A percentile compares a stretch with the other conserved stretches of the same genome.
Evolutionary conservation across 2,329 filamentous ascomycete genomes (phyloP).

Genomic region (Scedosporium minutisporum): DNA sequence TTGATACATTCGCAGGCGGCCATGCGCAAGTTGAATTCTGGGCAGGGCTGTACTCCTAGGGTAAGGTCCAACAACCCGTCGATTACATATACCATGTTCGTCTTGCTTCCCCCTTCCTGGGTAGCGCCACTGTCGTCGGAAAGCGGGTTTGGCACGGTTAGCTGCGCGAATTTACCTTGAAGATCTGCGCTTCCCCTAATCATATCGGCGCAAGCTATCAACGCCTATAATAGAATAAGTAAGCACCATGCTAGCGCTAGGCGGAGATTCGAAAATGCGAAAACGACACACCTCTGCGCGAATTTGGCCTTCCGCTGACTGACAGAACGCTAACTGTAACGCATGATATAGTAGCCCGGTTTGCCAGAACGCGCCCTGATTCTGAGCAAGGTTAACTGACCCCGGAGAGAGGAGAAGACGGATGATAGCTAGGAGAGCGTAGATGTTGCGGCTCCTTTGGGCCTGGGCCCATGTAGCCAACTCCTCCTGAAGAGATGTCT

Average conservation of each 20-base stretch:
- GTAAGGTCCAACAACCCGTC: constrained; percentile 82
- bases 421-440: constrained; percentile 78
- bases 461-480: constrained; percentile 65
- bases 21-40: constrained; percentile 69
- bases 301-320: constrained; percentile 62
- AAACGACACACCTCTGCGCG: constrained; percentile 58
- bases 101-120: constrained; percentile 34
- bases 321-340: constrained; percentile 72
- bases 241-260: not conserved
- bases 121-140: constrained; percentile 24
- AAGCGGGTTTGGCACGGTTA: constrained; percentile 52
- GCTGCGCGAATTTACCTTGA: constrained; percentile 82
- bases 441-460: constrained; percentile 81
- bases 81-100: constrained; percentile 72
- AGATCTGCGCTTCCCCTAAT: constrained; percentile 71
- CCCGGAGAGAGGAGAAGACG: constrained; percentile 76
- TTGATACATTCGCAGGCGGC: constrained; percentile 86
- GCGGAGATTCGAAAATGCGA: not conserved
- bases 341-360: constrained; percentile 71
- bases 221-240: constrained; percentile 41
- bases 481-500: constrained; percentile 39
- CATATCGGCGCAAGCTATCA: constrained; percentile 77
- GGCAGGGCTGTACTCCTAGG: constrained; percentile 55
- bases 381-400: constrained; percentile 69
- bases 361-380: constrained; percentile 79